Evolutionary conservation across 805 yeast species (phyloP).

Genomic region (Ogataea trehalophila): DNA sequence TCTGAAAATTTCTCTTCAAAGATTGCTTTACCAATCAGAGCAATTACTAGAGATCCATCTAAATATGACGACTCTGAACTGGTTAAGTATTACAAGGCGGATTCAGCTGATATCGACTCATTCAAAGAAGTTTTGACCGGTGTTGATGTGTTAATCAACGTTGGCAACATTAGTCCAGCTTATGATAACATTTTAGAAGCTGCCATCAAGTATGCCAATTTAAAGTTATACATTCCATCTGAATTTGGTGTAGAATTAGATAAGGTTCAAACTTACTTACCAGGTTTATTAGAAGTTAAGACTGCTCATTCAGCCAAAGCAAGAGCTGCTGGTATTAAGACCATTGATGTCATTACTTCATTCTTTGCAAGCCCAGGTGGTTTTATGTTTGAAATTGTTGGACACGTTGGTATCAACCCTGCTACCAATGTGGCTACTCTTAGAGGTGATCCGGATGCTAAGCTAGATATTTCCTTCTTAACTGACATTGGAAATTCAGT

Average conservation of each 20-base stretch:
- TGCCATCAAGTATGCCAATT: constrained; percentile 31
- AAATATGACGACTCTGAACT: constrained; percentile 29
- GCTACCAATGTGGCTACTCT: constrained; percentile 31
- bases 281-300: constrained; percentile 24
- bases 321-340: constrained; percentile 42
- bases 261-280: constrained; percentile 14
- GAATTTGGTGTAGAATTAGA: constrained; percentile 51
- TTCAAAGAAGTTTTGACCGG: constrained; percentile 38
- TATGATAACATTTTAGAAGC: constrained; percentile 35
- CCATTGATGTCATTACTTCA: constrained; percentile 38
- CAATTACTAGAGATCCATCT: constrained; percentile 42
- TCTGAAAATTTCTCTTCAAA: constrained; percentile 38
- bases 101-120: constrained; percentile 24
- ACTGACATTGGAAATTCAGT: constrained; percentile 41
- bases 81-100: constrained; percentile 37
- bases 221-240: constrained; percentile 52
- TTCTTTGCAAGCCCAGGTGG: constrained; percentile 35
- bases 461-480: constrained; percentile 33
- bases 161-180: constrained; percentile 29
- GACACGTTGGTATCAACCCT: constrained; percentile 35
- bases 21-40: constrained; percentile 44
- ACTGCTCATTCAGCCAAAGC: constrained; percentile 33
- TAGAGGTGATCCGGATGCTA: constrained; percentile 36
- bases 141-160: constrained; percentile 47
- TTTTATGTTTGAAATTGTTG: constrained; percentile 32